These are phyloP conservation scores for Coniella vitis DNA, from an alignment of 2,329 filamentous ascomycete genomes.

Conservation along the genomic window DNA sequence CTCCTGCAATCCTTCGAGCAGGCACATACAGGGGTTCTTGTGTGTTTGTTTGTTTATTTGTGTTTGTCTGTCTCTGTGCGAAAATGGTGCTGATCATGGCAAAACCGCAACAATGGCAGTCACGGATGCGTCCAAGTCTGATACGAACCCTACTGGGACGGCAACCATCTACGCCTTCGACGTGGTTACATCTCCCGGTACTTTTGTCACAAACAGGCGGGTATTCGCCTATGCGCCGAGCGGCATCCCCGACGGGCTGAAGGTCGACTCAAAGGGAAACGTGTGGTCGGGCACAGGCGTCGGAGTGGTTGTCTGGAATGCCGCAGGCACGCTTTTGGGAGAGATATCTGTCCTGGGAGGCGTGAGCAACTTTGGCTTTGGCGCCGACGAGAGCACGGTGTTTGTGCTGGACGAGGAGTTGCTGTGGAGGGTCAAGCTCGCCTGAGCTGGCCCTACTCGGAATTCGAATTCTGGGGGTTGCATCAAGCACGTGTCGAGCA, in stretches of 20 bases:
- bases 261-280: constrained; percentile 9
- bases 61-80: too few relatives aligned
- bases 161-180: constrained; percentile 13
- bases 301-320: constrained; percentile 12
- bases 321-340: constrained; percentile 8
- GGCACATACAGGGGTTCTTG: too few relatives aligned
- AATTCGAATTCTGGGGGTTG: not conserved
- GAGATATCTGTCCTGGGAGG: constrained; percentile 8
- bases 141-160: constrained; percentile 2
- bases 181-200: not conserved
- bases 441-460: not conserved
- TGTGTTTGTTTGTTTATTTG: too few relatives aligned
- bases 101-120: not conserved
- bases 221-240: constrained; percentile 13
- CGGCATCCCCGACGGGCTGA: constrained; percentile 12
- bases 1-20: not conserved
- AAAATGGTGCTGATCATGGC: not conserved
- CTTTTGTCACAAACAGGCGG: constrained; percentile 11
- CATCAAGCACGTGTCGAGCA: too few relatives aligned
- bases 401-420: constrained; percentile 10
- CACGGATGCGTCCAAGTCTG: not conserved
- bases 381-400: constrained; percentile 6
- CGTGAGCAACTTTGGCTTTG: constrained; percentile 13
- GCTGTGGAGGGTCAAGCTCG: constrained; percentile 10
- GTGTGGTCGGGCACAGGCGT: constrained; percentile 12